Evolutionary conservation across 2,329 filamentous ascomycete genomes (phyloP), one percentile per base, ranked within the genome.

Genomic region (Blumeria graminis): DNA sequence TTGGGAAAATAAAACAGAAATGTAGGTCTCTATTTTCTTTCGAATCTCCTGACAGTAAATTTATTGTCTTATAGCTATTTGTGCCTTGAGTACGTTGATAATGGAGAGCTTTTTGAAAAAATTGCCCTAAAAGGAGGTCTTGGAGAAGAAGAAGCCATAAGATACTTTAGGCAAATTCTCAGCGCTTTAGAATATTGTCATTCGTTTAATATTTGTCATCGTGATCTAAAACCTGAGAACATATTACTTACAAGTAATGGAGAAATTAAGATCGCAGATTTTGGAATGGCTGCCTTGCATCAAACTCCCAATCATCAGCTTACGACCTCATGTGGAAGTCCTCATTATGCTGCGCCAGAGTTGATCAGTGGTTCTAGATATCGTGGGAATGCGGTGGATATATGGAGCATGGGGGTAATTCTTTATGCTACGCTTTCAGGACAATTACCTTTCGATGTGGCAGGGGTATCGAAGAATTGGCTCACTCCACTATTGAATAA

Each of bases 141-240:
- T 1, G 72, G 76, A 0, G 92, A 98, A 69, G 77, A 84, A 60
- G 81, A 90, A 61, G 82, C 86, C 5, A 76, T 95, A 55, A 84
- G 77, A 65, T 82, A 94, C 62, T 95, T 95, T 65, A 82, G 89
- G 39, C 92, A 98, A 69, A 88, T 98, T 61, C 84, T 98, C 65
- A 86, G 86, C 56, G 92, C 87, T 0, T 76, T 98, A 55, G 81
- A 88, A 3, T 95, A 95, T 69, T 94, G 89, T 62, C 92, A 98
- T 69, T 81, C 84, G 2, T 86, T 94, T 70, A 88, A 90, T 62
- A 94, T 98, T 60, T 94, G 89, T 66, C 92, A 98, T 66, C 84
- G 92, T 28, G 92, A 98, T 63, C 74, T 98, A 56, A 98, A 98
- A 69, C 92, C 89, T 0, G 92, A 98, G 69, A 98, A 98, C 64